Evolutionary conservation across 768 basidiomycete species (phyloP).

Genomic region (Mycena rosella): DNA sequence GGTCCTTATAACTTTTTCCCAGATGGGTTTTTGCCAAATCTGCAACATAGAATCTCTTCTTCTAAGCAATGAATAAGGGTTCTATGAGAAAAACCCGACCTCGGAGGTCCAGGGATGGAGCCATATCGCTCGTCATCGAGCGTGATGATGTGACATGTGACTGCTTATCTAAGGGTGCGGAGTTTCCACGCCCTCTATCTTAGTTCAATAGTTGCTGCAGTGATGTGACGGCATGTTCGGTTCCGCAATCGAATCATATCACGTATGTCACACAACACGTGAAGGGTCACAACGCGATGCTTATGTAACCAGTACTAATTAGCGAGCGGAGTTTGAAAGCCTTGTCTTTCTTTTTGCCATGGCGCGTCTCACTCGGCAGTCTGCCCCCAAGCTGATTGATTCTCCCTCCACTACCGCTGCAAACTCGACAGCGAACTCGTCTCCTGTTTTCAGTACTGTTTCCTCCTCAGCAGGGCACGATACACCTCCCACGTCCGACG

Average conservation of each 20-base stretch:
- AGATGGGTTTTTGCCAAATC: too few relatives aligned
- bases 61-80: too few relatives aligned
- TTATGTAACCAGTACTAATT: background rate
- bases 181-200: too few relatives aligned
- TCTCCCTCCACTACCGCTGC: constrained; percentile 30
- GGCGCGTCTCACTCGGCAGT: constrained; percentile 37
- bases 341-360: constrained; percentile 24
- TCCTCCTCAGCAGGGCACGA: constrained; percentile 30
- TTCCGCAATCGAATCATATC: background rate
- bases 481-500: constrained; percentile 34
- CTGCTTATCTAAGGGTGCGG: too few relatives aligned
- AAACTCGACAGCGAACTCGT: constrained; percentile 36
- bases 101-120: too few relatives aligned
- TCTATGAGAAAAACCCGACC: too few relatives aligned
- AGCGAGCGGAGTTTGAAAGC: background rate
- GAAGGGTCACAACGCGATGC: background rate
- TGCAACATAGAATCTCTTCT: too few relatives aligned
- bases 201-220: too few relatives aligned
- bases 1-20: too few relatives aligned
- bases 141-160: too few relatives aligned
- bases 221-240: background rate
- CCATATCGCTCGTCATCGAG: too few relatives aligned
- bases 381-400: constrained; percentile 21
- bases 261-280: background rate
- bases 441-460: constrained; percentile 38